Base-by-base conservation (phyloP, 768 basidiomycete species). In the Suillus paluster region DNA sequence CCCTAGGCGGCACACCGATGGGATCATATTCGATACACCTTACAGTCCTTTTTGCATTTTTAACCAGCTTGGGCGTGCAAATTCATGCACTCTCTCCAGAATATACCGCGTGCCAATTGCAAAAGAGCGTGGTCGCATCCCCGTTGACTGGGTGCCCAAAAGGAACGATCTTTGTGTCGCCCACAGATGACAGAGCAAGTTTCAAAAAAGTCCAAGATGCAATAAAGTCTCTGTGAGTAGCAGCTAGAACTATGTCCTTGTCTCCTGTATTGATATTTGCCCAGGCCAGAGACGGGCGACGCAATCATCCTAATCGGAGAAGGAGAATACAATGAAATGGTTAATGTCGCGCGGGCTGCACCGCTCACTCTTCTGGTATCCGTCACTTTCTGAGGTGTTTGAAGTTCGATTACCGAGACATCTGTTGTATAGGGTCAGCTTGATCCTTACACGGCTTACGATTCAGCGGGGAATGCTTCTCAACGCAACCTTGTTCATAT, bases 281-380 rank as follows among this genome's bases (percentile, higher is more conserved):
- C 23, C 39, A 89, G 86, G 21, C 79, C 83, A 0, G 66, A 77
- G 30, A 67, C 72, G 9, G 80, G 78, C 4, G 33, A 63, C 5
- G 82, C 78, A 0, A 75, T 75, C 2, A 86, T 90, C 41, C 80
- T 89, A 30, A 78, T 90, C 42, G 87, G 78, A 0, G 74, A 75
- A 58, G 89, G 89, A 8, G 77, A 82, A 54, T 90, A 89, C 63
- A 80, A 82, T 54, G 88, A 89, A 72, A 81, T 79, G 1, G 67
- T 90, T 5, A 88, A 86, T 57, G 75, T 90, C 21, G 83, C 86
- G 0, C 77, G 86, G 45, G 70, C 69, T 56, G 84, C 76, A 1
- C 83, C 87, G 19, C 71, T 89, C 41, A 86, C 83, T 0, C 74
- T 90, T 21, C 73, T 90, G 36, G 88, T 87, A 64, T 64, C 73